A percentile compares a stretch with the other conserved stretches of the same genome.
phyloP scores from a whole-genome alignment of 257 asterid genomes.

The Catharanthus roseus region DNA sequence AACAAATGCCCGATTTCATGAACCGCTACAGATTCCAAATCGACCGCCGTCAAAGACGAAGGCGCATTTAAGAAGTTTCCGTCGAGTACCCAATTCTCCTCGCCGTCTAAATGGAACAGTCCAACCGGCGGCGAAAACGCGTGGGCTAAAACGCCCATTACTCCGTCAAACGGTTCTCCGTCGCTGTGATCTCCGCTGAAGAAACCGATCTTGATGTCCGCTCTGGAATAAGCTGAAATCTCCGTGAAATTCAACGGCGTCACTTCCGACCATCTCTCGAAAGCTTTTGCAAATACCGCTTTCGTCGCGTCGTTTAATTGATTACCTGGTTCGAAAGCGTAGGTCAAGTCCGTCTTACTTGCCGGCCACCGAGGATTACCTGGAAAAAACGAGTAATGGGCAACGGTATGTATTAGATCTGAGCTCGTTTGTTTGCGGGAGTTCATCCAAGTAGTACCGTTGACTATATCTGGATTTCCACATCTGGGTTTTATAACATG shows the following conservation, averaged over 20 bases:
- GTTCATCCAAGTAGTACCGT: slow-evolving; percentile 57
- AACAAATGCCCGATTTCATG: slow-evolving; percentile 90
- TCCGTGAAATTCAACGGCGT: slow-evolving; percentile 53
- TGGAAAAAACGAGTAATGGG: slow-evolving; percentile 68
- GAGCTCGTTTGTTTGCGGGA: slow-evolving; percentile 19
- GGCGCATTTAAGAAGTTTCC: slow-evolving; percentile 38
- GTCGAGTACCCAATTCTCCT: slow-evolving; percentile 76
- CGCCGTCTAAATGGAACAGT: slow-evolving; percentile 63
- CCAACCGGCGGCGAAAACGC: slow-evolving; percentile 86
- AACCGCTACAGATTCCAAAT: slow-evolving; percentile 84
- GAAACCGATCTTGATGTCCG: slow-evolving; percentile 61
- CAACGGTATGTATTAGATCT: slow-evolving; percentile 41
- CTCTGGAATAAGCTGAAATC: slow-evolving; percentile 31
- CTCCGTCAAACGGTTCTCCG: slow-evolving; percentile 88
- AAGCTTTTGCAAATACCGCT: slow-evolving; percentile 54
- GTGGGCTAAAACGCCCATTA: slow-evolving; percentile 77
- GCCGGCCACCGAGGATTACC: slow-evolving; percentile 70
- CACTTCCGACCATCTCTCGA: slow-evolving; percentile 86
- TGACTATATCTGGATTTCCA: slow-evolving; percentile 65
- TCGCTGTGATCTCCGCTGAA: slow-evolving; percentile 76
- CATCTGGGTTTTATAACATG: slow-evolving; percentile 62
- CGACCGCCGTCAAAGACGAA: slow-evolving; percentile 45
- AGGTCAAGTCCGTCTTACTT: slow-evolving; percentile 33
- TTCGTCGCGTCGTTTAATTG: slow-evolving; percentile 27
- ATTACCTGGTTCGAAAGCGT: slow-evolving; percentile 53